phyloP scores from a whole-genome alignment of 352 stramenopile species.

The Pythium angustatum region DNA sequence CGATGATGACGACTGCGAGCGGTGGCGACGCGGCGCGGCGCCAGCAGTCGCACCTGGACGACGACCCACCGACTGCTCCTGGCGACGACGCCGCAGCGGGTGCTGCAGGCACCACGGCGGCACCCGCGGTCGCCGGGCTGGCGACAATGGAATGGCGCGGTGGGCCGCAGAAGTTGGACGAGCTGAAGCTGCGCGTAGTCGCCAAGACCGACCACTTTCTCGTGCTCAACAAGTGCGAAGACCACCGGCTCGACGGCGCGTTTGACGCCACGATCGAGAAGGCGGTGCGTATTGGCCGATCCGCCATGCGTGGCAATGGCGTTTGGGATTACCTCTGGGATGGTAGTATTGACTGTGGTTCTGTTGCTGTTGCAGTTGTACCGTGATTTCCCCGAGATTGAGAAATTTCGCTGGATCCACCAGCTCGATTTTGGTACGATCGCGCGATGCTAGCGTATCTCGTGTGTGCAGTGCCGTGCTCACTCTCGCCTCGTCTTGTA shows the following conservation, averaged over 20 bases:
- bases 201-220: constrained; percentile 52
- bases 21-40: constrained; percentile 34
- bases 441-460: neutral
- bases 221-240: constrained; percentile 79
- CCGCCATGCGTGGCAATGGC: too few relatives aligned
- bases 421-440: constrained; percentile 86
- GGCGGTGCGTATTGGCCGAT: constrained; percentile 40
- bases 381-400: constrained; percentile 69
- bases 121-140: too few relatives aligned
- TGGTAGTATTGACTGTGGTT: neutral
- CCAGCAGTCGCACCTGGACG: constrained; percentile 52
- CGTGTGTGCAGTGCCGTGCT: too few relatives aligned
- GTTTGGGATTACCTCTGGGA: too few relatives aligned
- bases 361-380: constrained; percentile 38
- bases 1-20: constrained; percentile 21
- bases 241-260: constrained; percentile 83
- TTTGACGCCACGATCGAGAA: constrained; percentile 92
- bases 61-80: constrained; percentile 11
- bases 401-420: constrained; percentile 89
- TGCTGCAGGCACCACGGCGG: too few relatives aligned
- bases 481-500: neutral
- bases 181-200: constrained; percentile 62
- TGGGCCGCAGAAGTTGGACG: constrained; percentile 50
- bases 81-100: neutral
- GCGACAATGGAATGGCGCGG: constrained; percentile 38